phyloP scores from a whole-genome alignment of 208 protist species.

The Herpetomonas tarakana region DNA sequence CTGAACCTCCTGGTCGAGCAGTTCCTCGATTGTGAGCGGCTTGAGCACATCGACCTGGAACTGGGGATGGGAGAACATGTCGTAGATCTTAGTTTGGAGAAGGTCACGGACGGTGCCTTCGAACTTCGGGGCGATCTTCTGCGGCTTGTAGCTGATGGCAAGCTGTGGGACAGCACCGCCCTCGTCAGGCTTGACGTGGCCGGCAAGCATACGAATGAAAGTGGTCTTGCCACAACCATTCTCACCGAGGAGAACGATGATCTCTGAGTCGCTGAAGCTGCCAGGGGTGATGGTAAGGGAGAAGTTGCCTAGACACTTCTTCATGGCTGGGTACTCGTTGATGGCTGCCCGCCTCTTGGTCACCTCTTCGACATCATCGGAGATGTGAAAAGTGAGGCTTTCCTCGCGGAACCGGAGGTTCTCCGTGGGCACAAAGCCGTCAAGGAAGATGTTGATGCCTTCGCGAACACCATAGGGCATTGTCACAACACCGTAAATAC shows the following conservation, averaged over 20 bases:
- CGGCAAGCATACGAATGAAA: slow-evolving; percentile 98
- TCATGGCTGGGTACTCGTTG: slow-evolving; percentile 97
- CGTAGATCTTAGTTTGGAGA: slow-evolving; percentile 97
- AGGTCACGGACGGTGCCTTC: slow-evolving; percentile 94
- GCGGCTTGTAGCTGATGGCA: slow-evolving; percentile 99
- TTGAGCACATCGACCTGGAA: slow-evolving; percentile 99
- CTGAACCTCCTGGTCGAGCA: slow-evolving; percentile 97
- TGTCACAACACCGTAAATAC: slow-evolving; percentile 99
- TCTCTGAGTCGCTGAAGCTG: slow-evolving; percentile 98
- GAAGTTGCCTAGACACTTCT: slow-evolving; percentile 95
- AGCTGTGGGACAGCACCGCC: slow-evolving; percentile 92
- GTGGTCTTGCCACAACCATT: slow-evolving; percentile 99
- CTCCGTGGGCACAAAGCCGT: slow-evolving; percentile 99
- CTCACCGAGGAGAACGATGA: slow-evolving; percentile 99
- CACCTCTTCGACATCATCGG: slow-evolving; percentile 73
- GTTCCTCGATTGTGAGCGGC: slow-evolving; percentile 97
- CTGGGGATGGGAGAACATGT: slow-evolving; percentile 96
- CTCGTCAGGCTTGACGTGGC: slow-evolving; percentile 91
- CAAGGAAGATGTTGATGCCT: slow-evolving; percentile 99
- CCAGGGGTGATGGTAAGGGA: slow-evolving; percentile 93
- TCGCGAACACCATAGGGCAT: slow-evolving; percentile 99
- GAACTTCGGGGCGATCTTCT: slow-evolving; percentile 99
- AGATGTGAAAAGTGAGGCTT: slow-evolving; percentile 96
- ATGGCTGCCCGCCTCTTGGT: slow-evolving; percentile 65
- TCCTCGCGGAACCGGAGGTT: slow-evolving; percentile 99